These are phyloP conservation scores for Epichloe festucae DNA, from an alignment of 2,329 filamentous ascomycete species.

Conservation along the genomic window DNA sequence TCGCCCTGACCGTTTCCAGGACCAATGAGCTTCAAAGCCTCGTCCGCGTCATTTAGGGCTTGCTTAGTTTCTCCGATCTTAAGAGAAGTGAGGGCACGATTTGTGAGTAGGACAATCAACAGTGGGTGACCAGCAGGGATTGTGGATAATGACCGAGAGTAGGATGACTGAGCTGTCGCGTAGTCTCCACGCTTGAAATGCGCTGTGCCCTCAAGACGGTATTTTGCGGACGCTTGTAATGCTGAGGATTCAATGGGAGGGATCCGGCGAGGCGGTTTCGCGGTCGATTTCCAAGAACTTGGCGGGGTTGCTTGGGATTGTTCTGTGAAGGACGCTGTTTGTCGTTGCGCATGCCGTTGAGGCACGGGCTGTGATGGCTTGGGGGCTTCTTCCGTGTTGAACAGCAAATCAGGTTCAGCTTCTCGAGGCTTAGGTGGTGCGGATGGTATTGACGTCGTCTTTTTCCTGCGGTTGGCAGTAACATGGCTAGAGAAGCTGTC, in stretches of 20 bases:
- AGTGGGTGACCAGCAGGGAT: slow-evolving; percentile 72
- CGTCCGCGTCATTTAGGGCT: slow-evolving; percentile 73
- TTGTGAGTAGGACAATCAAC: slow-evolving; percentile 78
- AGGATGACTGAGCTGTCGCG: slow-evolving; percentile 70
- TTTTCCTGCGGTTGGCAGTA: slow-evolving; percentile 74
- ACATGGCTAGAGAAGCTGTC: slow-evolving; percentile 65
- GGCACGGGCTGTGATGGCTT: slow-evolving; percentile 23
- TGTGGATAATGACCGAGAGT: slow-evolving; percentile 60
- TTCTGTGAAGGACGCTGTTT: slow-evolving; percentile 21
- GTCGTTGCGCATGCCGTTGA: slow-evolving; percentile 21
- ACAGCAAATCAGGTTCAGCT: slow-evolving; percentile 52
- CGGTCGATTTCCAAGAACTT: slow-evolving; percentile 27
- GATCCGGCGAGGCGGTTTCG: slow-evolving; percentile 41
- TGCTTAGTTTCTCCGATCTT: slow-evolving; percentile 88
- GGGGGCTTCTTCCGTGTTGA: slow-evolving; percentile 27
- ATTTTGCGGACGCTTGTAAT: slow-evolving; percentile 61
- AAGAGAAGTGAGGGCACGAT: slow-evolving; percentile 76
- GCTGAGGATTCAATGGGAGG: slow-evolving; percentile 57
- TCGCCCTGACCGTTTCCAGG: slow-evolving; percentile 67
- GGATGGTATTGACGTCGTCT: slow-evolving; percentile 37
- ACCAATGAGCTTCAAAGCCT: slow-evolving; percentile 69
- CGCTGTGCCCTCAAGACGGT: slow-evolving; percentile 68
- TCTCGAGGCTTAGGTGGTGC: slow-evolving; percentile 22
- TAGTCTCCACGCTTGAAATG: slow-evolving; percentile 95
- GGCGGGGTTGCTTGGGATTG: slow-evolving; percentile 16